Percentiles rank a stretch among this genome's conserved stretches.
phyloP scores from a whole-genome alignment of 768 basidiomycete genomes.

The Crassisporium funariophilum region DNA sequence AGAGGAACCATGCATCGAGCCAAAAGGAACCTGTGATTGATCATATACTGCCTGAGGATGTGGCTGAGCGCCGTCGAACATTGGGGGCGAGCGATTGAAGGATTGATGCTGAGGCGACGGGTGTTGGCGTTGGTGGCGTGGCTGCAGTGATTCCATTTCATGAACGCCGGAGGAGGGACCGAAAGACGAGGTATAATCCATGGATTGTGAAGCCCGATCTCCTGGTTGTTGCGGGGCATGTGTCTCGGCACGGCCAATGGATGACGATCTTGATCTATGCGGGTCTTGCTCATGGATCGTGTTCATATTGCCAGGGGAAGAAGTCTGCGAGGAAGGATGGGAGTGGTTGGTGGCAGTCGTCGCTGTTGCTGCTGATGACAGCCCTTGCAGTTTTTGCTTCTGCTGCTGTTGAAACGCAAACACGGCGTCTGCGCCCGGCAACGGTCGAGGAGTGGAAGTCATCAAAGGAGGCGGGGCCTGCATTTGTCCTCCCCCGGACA shows the following conservation, averaged over 20 bases:
- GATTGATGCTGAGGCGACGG: slow-evolving; percentile 15
- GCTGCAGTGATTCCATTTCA: slow-evolving; percentile 3
- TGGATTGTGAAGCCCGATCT: neutral
- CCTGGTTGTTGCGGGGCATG: slow-evolving; percentile 23
- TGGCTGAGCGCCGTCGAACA: slow-evolving; percentile 4
- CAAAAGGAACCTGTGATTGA: slow-evolving; percentile 16
- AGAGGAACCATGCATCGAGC: slow-evolving; percentile 4
- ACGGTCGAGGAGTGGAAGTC: slow-evolving; percentile 8
- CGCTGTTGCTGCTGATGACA: neutral
- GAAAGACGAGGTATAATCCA: slow-evolving; percentile 9
- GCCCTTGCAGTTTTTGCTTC: slow-evolving; percentile 13
- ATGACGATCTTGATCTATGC: neutral
- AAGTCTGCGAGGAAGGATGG: neutral
- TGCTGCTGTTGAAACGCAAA: slow-evolving; percentile 17
- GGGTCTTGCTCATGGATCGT: neutral
- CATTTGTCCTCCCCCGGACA: slow-evolving; percentile 2
- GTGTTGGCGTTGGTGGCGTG: slow-evolving; percentile 14
- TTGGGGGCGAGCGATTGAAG: slow-evolving; percentile 4
- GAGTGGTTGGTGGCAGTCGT: neutral
- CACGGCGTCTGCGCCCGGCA: slow-evolving; percentile 12
- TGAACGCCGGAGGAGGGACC: slow-evolving; percentile 3
- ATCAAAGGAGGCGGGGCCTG: slow-evolving; percentile 12
- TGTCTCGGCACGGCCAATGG: slow-evolving; percentile 3
- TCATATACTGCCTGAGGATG: slow-evolving; percentile 18
- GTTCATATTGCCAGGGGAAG: slow-evolving; percentile 2